Conservation (phyloP, 2,329 filamentous ascomycete species). For the Phoma herbarum region DNA sequence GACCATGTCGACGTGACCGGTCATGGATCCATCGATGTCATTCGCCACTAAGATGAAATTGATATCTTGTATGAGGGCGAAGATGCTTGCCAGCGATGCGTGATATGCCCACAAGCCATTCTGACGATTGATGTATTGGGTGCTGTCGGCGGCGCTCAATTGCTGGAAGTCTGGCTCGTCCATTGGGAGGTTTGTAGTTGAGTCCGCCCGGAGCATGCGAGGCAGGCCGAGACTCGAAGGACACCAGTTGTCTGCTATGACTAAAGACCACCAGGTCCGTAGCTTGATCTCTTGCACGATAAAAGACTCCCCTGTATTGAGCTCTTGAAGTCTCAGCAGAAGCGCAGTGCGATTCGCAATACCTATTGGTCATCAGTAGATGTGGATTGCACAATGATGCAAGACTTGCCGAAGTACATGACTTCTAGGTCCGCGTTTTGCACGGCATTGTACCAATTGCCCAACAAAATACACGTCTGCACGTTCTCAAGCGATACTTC, state of each 20-base stretch:
- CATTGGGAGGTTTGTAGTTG: not conserved
- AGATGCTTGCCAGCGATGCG: not conserved
- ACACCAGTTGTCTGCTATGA: not conserved
- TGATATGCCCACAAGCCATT: not conserved
- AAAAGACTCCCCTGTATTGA: not conserved
- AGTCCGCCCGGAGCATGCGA: not conserved
- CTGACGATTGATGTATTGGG: not conserved
- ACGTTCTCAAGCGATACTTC: not conserved
- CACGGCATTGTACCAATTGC: not conserved
- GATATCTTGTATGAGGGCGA: not conserved
- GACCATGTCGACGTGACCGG: not conserved
- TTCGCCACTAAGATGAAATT: not conserved
- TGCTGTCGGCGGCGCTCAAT: not conserved
- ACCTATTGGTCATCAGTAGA: not conserved
- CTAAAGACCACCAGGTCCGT: not conserved
- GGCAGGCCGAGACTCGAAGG: not conserved
- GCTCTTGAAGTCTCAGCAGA: not conserved
- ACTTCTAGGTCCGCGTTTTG: not conserved
- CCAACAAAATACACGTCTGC: not conserved
- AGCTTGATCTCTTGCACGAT: not conserved
- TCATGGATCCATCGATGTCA: not conserved
- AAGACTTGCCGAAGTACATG: not conserved
- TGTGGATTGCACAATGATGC: not conserved
- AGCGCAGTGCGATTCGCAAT: not conserved
- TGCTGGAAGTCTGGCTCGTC: not conserved